A percentile compares a stretch with the other conserved stretches of the same genome.
These are phyloP conservation scores for Fusarium tuaranense DNA, from an alignment of 2,329 filamentous ascomycete genomes.

Conservation along the genomic window DNA sequence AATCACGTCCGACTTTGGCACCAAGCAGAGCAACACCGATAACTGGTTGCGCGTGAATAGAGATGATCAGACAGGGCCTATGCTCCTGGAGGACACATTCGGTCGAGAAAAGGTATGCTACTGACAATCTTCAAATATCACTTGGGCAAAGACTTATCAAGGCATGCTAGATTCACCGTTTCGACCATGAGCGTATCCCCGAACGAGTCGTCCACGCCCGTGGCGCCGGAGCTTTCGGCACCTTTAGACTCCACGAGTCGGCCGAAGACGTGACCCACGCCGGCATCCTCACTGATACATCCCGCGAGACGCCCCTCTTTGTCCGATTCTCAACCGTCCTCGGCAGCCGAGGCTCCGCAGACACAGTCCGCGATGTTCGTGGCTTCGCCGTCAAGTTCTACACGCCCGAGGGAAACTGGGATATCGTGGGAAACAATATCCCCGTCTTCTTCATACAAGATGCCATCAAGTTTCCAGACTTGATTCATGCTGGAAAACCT, in stretches of 20 bases:
- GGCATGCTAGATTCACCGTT: conserved; percentile 71
- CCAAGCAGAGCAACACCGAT: conserved; percentile 79
- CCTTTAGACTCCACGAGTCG: conserved; percentile 74
- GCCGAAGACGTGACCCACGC: conserved; percentile 76
- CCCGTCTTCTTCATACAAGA: conserved; percentile 84
- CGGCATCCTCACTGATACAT: conserved; percentile 66
- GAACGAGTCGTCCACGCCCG: conserved; percentile 78
- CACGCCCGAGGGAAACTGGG: conserved; percentile 78
- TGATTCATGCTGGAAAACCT: conserved; percentile 73
- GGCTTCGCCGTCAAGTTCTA: conserved; percentile 79
- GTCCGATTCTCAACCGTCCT: conserved; percentile 81
- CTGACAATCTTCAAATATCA: neutral
- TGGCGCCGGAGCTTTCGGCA: conserved; percentile 76
- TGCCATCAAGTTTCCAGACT: conserved; percentile 78
- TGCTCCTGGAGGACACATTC: conserved; percentile 78
- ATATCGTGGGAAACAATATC: conserved; percentile 80
- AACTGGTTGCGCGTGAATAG: conserved; percentile 78
- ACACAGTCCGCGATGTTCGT: conserved; percentile 85
- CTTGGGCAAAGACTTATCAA: neutral
- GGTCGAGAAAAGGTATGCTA: conserved; percentile 75
- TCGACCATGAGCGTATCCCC: conserved; percentile 73
- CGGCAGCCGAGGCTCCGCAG: conserved; percentile 79
- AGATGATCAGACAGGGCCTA: conserved; percentile 73
- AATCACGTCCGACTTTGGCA: conserved; percentile 83
- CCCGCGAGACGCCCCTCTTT: conserved; percentile 61